phyloP scores from a whole-genome alignment of 2,329 filamentous ascomycete species.

The Thelonectria olida region DNA sequence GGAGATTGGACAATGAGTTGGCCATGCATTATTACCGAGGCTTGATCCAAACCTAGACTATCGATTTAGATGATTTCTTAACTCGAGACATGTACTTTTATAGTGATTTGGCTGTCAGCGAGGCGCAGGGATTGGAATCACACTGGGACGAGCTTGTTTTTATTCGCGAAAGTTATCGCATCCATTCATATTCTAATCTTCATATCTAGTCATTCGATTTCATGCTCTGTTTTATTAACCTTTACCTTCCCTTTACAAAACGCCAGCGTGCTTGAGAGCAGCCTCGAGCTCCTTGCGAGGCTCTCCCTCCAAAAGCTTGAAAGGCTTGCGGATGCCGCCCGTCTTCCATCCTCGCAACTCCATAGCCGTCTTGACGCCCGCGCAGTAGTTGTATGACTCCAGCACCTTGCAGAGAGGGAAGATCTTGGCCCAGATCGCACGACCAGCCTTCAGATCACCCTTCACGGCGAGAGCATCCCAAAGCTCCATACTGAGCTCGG shows the following conservation, averaged over 20 bases:
- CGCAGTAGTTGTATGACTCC: constrained; percentile 57
- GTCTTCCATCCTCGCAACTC: constrained; percentile 56
- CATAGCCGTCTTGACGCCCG: constrained; percentile 60
- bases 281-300: constrained; percentile 46
- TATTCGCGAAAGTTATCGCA: constrained; percentile 1
- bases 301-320: constrained; percentile 46
- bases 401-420: constrained; percentile 61
- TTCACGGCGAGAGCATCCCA: constrained; percentile 53
- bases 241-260: constrained; percentile 32
- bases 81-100: not conserved
- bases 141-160: not conserved
- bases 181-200: constrained; percentile 7
- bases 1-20: constrained; percentile 45
- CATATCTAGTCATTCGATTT: not conserved
- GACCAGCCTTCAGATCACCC: constrained; percentile 51
- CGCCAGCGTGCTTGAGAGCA: constrained; percentile 50
- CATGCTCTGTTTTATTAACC: not conserved
- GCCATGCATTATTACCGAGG: constrained; percentile 32
- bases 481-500: constrained; percentile 56
- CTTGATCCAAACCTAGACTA: not conserved
- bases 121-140: not conserved
- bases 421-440: constrained; percentile 58
- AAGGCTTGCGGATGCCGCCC: constrained; percentile 59
- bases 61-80: too few relatives aligned
- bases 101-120: not conserved